Percentiles rank a stretch among this genome's conserved stretches.
Evolutionary conservation across 2,329 filamentous ascomycete genomes (phyloP).

Genomic region (Rachicladosporium sp.): DNA sequence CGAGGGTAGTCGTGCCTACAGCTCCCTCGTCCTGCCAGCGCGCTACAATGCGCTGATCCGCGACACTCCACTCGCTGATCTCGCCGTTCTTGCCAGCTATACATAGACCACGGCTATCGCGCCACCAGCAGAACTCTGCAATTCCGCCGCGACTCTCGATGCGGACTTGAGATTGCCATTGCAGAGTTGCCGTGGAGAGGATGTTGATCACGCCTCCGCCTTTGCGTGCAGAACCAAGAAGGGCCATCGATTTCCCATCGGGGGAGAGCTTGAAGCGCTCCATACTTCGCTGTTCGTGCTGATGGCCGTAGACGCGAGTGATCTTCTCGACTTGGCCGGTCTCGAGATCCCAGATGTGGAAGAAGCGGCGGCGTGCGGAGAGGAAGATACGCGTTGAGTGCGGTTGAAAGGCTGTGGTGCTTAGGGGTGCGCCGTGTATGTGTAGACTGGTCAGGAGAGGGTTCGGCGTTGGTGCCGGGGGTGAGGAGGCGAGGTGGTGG

Average conservation of each 20-base stretch:
- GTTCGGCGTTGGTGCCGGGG: slow-evolving; percentile 63
- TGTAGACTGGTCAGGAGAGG: slow-evolving; percentile 84
- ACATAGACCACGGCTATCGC: slow-evolving; percentile 65
- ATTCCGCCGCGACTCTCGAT: slow-evolving; percentile 74
- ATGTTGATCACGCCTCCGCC: slow-evolving; percentile 83
- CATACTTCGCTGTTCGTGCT: slow-evolving; percentile 78
- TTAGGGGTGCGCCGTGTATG: slow-evolving; percentile 69
- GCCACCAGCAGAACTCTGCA: slow-evolving; percentile 90
- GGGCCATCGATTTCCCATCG: slow-evolving; percentile 72
- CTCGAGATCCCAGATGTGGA: slow-evolving; percentile 85
- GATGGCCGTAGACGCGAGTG: slow-evolving; percentile 59
- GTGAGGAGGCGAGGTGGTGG: slow-evolving; percentile 69
- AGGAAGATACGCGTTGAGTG: slow-evolving; percentile 70
- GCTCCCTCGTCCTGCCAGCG: slow-evolving; percentile 86
- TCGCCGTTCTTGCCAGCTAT: slow-evolving; percentile 80
- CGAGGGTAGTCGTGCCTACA: slow-evolving; percentile 70
- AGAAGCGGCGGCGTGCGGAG: slow-evolving; percentile 76
- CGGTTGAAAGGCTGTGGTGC: slow-evolving; percentile 66
- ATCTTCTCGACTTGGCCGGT: slow-evolving; percentile 76
- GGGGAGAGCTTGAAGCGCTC: slow-evolving; percentile 81
- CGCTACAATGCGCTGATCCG: slow-evolving; percentile 55
- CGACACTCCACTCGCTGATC: slow-evolving; percentile 76
- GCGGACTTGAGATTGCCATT: slow-evolving; percentile 76
- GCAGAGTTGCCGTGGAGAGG: slow-evolving; percentile 63
- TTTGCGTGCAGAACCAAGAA: slow-evolving; percentile 68